These are phyloP conservation scores for Takashimella koratensis DNA, from an alignment of 1,284 basidiomycete species.

Conservation along the genomic window DNA sequence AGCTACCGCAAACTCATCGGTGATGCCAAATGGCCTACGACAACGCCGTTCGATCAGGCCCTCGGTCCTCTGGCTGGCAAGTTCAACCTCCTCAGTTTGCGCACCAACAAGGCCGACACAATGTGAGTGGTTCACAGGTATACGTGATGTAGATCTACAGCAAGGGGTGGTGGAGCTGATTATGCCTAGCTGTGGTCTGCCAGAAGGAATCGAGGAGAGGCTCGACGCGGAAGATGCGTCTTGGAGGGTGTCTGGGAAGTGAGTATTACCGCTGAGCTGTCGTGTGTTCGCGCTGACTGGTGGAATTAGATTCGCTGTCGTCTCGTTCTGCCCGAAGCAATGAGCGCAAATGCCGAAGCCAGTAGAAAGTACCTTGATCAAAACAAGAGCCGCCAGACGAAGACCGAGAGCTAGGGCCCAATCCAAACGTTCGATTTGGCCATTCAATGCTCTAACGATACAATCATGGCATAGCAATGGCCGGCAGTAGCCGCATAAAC, in stretches of 20 bases:
- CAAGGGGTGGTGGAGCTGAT: not conserved
- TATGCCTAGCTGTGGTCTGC: constrained; percentile 35
- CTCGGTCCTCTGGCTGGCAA: constrained; percentile 75
- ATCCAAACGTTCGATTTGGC: too few relatives aligned
- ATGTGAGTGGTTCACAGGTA: constrained; percentile 54
- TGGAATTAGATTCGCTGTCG: constrained; percentile 34
- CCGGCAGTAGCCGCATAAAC: too few relatives aligned
- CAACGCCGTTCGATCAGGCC: constrained; percentile 72
- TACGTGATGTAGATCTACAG: too few relatives aligned
- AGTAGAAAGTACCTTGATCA: not conserved
- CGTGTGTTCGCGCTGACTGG: not conserved
- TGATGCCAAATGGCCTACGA: constrained; percentile 82
- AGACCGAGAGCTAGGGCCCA: too few relatives aligned
- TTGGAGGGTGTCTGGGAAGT: constrained; percentile 48
- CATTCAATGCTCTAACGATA: too few relatives aligned
- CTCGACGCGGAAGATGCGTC: constrained; percentile 34
- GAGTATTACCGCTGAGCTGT: constrained; percentile 15
- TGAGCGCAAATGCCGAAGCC: not conserved
- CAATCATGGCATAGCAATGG: too few relatives aligned
- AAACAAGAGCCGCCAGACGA: too few relatives aligned
- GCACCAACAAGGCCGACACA: constrained; percentile 96
- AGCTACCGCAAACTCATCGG: constrained; percentile 79
- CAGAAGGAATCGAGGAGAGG: constrained; percentile 35
- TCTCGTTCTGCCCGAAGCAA: constrained; percentile 29
- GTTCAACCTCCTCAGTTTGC: constrained; percentile 75